phyloP scores from a whole-genome alignment of 208 protist genomes.

The Endotrypanum monterogeii region DNA sequence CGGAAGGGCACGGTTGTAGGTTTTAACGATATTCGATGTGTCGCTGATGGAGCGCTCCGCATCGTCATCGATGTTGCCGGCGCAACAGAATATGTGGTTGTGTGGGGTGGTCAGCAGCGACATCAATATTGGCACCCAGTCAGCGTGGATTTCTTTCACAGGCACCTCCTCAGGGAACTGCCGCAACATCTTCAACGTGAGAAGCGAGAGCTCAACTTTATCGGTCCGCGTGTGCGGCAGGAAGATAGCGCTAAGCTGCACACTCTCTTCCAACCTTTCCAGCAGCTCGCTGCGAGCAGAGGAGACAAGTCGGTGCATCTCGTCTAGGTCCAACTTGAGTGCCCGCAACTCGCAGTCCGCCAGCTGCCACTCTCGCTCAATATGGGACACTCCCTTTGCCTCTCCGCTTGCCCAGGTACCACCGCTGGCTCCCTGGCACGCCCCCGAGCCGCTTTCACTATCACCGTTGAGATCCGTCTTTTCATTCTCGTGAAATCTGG shows the following conservation, averaged over 20 bases:
- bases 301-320: constrained; percentile 49
- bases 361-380: constrained; percentile 40
- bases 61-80: constrained; percentile 10
- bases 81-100: constrained; percentile 38
- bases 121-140: constrained; percentile 61
- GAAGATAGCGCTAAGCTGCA: constrained; percentile 43
- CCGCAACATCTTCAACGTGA: constrained; percentile 69
- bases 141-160: constrained; percentile 62
- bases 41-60: neutral
- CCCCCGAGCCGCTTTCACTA: constrained; percentile 7
- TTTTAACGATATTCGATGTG: constrained; percentile 8
- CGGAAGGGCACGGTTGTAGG: constrained; percentile 27
- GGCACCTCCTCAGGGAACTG: constrained; percentile 63
- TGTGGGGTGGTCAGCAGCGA: constrained; percentile 44
- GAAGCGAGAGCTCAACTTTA: constrained; percentile 37
- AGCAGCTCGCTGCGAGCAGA: constrained; percentile 46
- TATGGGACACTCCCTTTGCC: neutral
- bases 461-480: neutral
- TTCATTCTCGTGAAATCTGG: neutral
- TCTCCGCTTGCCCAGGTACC: neutral
- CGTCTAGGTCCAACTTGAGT: constrained; percentile 56
- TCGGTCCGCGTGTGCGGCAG: constrained; percentile 65
- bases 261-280: constrained; percentile 46
- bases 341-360: constrained; percentile 50
- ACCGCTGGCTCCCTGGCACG: neutral